Conservation (phyloP, 1,139 yeast species). For the Kurtzmaniella quercitrusa region DNA sequence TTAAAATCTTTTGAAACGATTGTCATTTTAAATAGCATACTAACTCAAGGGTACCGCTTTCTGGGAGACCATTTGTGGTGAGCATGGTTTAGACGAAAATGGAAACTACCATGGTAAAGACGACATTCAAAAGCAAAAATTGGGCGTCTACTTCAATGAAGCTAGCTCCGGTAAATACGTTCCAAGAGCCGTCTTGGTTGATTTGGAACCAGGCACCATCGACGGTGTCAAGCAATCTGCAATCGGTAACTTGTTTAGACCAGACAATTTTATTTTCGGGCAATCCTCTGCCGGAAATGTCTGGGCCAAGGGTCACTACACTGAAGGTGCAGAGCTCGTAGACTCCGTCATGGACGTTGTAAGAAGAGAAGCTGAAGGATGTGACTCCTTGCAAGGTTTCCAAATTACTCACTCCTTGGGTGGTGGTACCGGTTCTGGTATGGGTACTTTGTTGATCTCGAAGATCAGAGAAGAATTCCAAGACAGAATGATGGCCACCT, state of each 20-base stretch:
- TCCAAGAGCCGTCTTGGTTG: conserved; percentile 89
- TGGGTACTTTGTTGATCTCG: conserved; percentile 82
- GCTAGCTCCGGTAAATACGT: conserved; percentile 85
- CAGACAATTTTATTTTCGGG: conserved; percentile 85
- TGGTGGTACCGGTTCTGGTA: conserved; percentile 97
- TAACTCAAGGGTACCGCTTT: conserved; percentile 81
- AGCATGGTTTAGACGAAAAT: conserved; percentile 85
- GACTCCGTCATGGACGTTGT: conserved; percentile 86
- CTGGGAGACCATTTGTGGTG: conserved; percentile 97
- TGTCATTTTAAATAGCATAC: conserved; percentile 13
- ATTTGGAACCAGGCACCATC: conserved; percentile 90
- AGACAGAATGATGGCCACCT: conserved; percentile 95
- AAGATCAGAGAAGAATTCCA: conserved; percentile 85
- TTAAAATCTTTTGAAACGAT: conserved; percentile 3
- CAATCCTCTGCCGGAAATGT: conserved; percentile 92
- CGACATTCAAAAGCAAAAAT: conserved; percentile 61
- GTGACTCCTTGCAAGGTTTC: conserved; percentile 92
- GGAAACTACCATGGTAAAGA: conserved; percentile 73
- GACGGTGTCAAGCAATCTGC: conserved; percentile 76
- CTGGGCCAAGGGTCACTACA: conserved; percentile 96
- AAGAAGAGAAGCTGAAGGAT: conserved; percentile 90
- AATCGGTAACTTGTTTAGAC: conserved; percentile 82
- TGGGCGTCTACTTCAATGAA: conserved; percentile 48
- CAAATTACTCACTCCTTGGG: conserved; percentile 92
- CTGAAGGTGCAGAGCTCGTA: conserved; percentile 92